Percentiles rank a stretch among this genome's conserved stretches.
phyloP scores from a whole-genome alignment of 768 basidiomycete species.

The Strobilomyces dryophilus region DNA sequence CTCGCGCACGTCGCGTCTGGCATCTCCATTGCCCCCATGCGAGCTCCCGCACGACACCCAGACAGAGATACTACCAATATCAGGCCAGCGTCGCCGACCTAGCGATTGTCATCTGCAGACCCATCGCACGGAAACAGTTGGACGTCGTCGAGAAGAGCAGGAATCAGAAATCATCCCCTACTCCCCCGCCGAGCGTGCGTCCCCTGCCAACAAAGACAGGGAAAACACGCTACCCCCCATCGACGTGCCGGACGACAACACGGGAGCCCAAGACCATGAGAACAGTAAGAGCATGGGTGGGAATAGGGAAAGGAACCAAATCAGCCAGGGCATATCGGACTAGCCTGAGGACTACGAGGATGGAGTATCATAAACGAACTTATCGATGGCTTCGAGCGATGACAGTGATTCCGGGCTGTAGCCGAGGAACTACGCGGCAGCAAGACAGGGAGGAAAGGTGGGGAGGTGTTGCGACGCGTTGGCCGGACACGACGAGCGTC shows the following conservation, averaged over 20 bases:
- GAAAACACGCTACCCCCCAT: too few species aligned
- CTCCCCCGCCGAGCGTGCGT: too few species aligned
- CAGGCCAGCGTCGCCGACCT: too few species aligned
- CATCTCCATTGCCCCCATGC: conserved; percentile 14
- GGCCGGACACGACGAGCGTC: conserved; percentile 34
- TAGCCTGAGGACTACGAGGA: conserved; percentile 1
- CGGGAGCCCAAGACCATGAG: conserved; percentile 62
- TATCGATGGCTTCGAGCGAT: conserved; percentile 1
- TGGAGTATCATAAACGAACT: conserved; percentile 3
- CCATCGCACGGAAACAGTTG: too few species aligned
- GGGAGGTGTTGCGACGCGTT: conserved; percentile 1
- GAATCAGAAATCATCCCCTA: too few species aligned
- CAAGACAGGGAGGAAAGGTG: neutral
- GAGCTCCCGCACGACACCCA: too few species aligned
- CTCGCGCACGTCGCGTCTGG: conserved; percentile 26
- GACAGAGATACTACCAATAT: too few species aligned
- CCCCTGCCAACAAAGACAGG: too few species aligned
- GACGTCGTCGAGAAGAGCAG: too few species aligned
- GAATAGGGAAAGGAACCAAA: neutral
- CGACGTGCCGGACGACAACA: conserved; percentile 53
- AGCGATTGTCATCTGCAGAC: too few species aligned
- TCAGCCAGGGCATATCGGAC: conserved; percentile 6
- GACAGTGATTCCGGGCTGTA: conserved; percentile 3
- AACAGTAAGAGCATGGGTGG: conserved; percentile 10
- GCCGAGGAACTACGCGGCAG: conserved; percentile 1